Conservation (phyloP, 2,329 filamentous ascomycete genomes). For the Claviceps sp. region DNA sequence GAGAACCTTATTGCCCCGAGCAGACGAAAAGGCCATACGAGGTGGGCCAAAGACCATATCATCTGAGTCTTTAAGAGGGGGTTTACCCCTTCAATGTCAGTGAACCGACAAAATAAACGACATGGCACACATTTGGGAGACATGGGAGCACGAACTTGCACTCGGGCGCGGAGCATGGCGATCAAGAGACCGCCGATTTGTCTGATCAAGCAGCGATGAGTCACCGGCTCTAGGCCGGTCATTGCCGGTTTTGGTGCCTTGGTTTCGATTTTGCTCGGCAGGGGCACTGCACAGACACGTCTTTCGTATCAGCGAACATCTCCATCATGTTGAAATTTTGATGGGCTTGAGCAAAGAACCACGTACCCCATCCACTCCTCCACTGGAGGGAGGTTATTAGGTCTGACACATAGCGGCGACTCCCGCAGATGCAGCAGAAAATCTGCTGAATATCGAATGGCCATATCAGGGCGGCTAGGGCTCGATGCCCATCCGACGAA, state of each 20-base stretch:
- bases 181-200: slow-evolving; percentile 38
- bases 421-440: slow-evolving; percentile 62
- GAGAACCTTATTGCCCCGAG: slow-evolving; percentile 41
- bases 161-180: slow-evolving; percentile 42
- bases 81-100: background rate
- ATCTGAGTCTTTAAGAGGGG: slow-evolving; percentile 43
- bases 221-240: slow-evolving; percentile 34
- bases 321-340: background rate
- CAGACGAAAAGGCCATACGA: slow-evolving; percentile 68
- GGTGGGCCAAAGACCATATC: slow-evolving; percentile 79
- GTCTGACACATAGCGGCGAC: slow-evolving; percentile 74
- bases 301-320: background rate
- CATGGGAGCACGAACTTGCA: slow-evolving; percentile 33
- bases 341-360: background rate
- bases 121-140: background rate
- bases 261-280: slow-evolving; percentile 31
- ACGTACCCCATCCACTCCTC: slow-evolving; percentile 95
- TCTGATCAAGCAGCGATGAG: slow-evolving; percentile 31
- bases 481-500: slow-evolving; percentile 25
- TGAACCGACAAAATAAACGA: background rate
- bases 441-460: slow-evolving; percentile 60
- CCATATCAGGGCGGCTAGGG: slow-evolving; percentile 28
- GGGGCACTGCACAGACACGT: slow-evolving; percentile 23
- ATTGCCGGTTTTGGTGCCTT: slow-evolving; percentile 25
- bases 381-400: slow-evolving; percentile 62